A percentile compares a stretch with the other conserved stretches of the same genome.
These are phyloP conservation scores for Gracilaria caudata DNA, from an alignment of 23 red algal species.

Conservation along the genomic window DNA sequence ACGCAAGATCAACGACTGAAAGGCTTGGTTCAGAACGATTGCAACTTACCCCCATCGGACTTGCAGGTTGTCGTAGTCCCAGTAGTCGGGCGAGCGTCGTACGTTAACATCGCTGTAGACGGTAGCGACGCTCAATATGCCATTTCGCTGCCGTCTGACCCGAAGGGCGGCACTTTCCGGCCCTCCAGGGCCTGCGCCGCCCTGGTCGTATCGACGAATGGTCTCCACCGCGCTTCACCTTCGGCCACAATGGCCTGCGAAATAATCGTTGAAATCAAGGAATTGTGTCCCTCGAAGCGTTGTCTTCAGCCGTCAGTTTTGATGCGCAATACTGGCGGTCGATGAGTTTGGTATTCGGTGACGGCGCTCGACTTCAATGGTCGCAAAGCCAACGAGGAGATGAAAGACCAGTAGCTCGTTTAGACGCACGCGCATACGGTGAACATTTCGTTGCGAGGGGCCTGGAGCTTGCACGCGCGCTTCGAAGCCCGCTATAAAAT, in stretches of 20 bases:
- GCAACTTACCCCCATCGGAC: conserved; percentile 90
- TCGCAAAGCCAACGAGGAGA: neutral
- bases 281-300: neutral
- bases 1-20: neutral
- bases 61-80: conserved; percentile 97
- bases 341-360: neutral
- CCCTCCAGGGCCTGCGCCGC: conserved; percentile 83
- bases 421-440: neutral
- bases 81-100: conserved; percentile 82
- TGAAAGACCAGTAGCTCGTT: neutral
- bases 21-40: neutral
- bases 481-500: neutral
- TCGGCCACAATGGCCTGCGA: conserved; percentile 15
- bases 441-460: neutral
- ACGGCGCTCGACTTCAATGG: neutral
- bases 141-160: conserved; percentile 64
- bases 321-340: neutral
- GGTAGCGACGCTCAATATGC: conserved; percentile 72
- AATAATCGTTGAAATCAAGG: conserved; percentile 17
- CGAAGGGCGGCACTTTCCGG: conserved; percentile 73
- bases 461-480: neutral
- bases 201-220: conserved; percentile 74
- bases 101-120: conserved; percentile 94
- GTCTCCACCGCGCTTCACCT: conserved; percentile 47
- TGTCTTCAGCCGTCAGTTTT: neutral